Conservation (phyloP, 306 rosid genomes). For the Psophocarpus tetragonolobus region DNA sequence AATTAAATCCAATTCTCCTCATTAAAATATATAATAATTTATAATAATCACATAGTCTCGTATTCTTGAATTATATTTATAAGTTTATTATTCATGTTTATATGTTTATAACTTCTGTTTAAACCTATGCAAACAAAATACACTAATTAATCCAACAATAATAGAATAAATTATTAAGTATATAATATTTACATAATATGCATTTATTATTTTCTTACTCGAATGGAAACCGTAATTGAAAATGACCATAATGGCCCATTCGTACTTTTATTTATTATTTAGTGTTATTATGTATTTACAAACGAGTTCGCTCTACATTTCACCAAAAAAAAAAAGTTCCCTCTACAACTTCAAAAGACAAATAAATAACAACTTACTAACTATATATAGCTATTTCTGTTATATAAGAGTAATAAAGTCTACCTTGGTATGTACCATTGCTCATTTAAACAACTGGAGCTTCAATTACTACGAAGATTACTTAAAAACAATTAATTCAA, state of each 20-base stretch:
- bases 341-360: too few relatives aligned
- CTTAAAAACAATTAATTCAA: conserved; percentile 16
- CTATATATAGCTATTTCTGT: too few relatives aligned
- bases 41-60: background rate
- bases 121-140: background rate
- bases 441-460: background rate
- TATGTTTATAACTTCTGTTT: background rate
- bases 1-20: background rate
- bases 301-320: too few relatives aligned
- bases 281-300: too few relatives aligned
- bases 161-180: background rate
- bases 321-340: too few relatives aligned
- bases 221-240: too few relatives aligned
- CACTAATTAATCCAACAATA: background rate
- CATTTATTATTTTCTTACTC: too few relatives aligned
- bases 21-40: too few relatives aligned
- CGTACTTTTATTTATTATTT: too few relatives aligned
- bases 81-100: background rate
- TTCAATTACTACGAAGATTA: background rate
- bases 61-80: background rate
- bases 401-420: background rate
- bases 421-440: background rate
- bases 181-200: too few relatives aligned
- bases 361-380: too few relatives aligned
- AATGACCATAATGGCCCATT: too few relatives aligned